These are phyloP conservation scores for Penicillium cataractarum DNA, from an alignment of 495 filamentous ascomycete species.

Conservation along the genomic window DNA sequence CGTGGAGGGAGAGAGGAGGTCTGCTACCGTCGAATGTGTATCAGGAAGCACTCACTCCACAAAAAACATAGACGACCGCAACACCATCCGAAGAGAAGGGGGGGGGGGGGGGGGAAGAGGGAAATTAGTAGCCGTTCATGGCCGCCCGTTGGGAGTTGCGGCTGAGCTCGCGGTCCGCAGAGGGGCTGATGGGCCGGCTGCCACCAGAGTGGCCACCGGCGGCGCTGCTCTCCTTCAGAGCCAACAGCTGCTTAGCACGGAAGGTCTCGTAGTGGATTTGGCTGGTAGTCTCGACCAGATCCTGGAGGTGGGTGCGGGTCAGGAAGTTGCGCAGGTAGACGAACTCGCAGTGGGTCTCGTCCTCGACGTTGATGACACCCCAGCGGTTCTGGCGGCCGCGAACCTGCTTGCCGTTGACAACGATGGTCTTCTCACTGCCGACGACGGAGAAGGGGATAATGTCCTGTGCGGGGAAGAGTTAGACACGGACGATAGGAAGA, in stretches of 20 bases:
- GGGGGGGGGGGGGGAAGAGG: constrained; percentile 14
- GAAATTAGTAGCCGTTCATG: constrained; percentile 92
- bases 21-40: constrained; percentile 15
- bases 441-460: constrained; percentile 98
- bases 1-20: constrained; percentile 3
- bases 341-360: constrained; percentile 99
- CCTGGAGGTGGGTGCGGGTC: constrained; percentile 92
- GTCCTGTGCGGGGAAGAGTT: constrained; percentile 56
- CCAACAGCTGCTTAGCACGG: constrained; percentile 97
- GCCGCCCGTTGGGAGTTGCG: constrained; percentile 93
- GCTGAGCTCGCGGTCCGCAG: constrained; percentile 94
- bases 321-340: constrained; percentile 98
- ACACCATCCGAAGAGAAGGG: constrained; percentile 9
- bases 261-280: constrained; percentile 99
- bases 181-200: constrained; percentile 91
- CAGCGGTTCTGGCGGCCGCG: constrained; percentile 98
- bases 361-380: constrained; percentile 99
- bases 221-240: constrained; percentile 95
- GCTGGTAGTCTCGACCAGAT: constrained; percentile 98
- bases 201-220: constrained; percentile 69
- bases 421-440: constrained; percentile 95
- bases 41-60: constrained; percentile 24
- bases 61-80: constrained; percentile 15
- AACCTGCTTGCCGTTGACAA: constrained; percentile 96
- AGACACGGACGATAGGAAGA: not conserved